Evolutionary conservation across 2,329 filamentous ascomycete species (phyloP).

Genomic region (Magnaporthales sp.): DNA sequence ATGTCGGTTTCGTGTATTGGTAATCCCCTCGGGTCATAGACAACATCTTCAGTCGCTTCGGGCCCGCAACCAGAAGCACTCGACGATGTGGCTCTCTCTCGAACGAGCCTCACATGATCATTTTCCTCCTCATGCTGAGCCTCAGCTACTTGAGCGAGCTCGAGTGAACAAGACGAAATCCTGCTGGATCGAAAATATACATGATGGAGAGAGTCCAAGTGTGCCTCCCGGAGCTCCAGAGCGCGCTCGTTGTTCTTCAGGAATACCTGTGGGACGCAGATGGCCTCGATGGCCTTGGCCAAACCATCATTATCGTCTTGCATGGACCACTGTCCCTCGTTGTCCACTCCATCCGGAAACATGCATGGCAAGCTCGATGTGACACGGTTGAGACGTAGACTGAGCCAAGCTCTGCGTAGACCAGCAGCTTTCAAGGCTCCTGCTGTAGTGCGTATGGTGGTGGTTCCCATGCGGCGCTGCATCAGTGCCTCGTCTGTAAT

Average conservation of each 20-base stretch:
- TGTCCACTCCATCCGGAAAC: not conserved
- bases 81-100: not conserved
- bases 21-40: not conserved
- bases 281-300: not conserved
- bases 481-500: not conserved
- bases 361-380: not conserved
- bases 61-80: not conserved
- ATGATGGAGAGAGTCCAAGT: not conserved
- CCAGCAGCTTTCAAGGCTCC: not conserved
- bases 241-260: not conserved
- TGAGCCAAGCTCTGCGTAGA: not conserved
- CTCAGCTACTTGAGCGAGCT: not conserved
- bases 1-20: conserved; percentile 23
- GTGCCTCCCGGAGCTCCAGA: not conserved
- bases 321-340: not conserved
- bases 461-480: not conserved
- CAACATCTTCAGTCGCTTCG: not conserved
- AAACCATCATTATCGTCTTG: not conserved
- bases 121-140: not conserved
- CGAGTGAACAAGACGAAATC: not conserved
- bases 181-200: not conserved
- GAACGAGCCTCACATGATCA: not conserved
- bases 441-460: not conserved
- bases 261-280: not conserved
- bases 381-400: not conserved